Percentiles rank a stretch among this genome's conserved stretches.
Evolutionary conservation across 148 eudicot genomes (phyloP).

Genomic region (Suaeda aralocaspica): DNA sequence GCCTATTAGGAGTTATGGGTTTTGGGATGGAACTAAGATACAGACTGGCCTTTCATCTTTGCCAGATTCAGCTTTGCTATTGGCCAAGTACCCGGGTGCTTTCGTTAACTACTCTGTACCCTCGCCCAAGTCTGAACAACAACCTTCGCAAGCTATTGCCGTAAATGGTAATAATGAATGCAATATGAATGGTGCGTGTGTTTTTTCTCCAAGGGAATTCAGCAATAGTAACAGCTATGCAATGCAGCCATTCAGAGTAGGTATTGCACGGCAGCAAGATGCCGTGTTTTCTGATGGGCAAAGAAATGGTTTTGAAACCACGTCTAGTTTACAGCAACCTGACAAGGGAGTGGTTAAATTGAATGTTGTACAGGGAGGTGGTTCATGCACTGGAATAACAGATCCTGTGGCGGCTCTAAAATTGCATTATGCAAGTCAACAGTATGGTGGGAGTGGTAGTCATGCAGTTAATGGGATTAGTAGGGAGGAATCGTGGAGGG

Average conservation of each 20-base stretch:
- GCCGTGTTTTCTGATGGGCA: conserved; percentile 35
- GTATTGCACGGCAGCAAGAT: conserved; percentile 34
- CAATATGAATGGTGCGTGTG: conserved; percentile 41
- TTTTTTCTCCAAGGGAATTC: conserved; percentile 37
- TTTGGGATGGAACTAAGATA: conserved; percentile 68
- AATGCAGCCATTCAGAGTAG: conserved; percentile 51
- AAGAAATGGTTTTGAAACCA: conserved; percentile 42
- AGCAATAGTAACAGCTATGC: conserved; percentile 38
- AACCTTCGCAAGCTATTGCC: conserved; percentile 29
- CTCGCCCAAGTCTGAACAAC: conserved; percentile 39
- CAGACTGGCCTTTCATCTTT: conserved; percentile 52
- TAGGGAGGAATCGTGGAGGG: conserved; percentile 15
- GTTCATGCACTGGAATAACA: conserved; percentile 47
- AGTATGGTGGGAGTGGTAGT: conserved; percentile 28
- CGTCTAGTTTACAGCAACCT: conserved; percentile 41
- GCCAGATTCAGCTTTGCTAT: conserved; percentile 60
- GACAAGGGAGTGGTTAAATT: conserved; percentile 35
- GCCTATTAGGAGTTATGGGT: conserved; percentile 56
- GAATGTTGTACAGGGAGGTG: conserved; percentile 46
- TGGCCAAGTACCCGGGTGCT: conserved; percentile 71
- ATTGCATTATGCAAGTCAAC: conserved; percentile 63
- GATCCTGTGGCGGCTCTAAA: conserved; percentile 85
- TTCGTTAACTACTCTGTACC: conserved; percentile 42
- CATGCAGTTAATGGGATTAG: conserved; percentile 10
- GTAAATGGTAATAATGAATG: conserved; percentile 28